Base-by-base conservation (phyloP, 1,139 yeast genomes). In the Meyerozyma elateridarum region DNA sequence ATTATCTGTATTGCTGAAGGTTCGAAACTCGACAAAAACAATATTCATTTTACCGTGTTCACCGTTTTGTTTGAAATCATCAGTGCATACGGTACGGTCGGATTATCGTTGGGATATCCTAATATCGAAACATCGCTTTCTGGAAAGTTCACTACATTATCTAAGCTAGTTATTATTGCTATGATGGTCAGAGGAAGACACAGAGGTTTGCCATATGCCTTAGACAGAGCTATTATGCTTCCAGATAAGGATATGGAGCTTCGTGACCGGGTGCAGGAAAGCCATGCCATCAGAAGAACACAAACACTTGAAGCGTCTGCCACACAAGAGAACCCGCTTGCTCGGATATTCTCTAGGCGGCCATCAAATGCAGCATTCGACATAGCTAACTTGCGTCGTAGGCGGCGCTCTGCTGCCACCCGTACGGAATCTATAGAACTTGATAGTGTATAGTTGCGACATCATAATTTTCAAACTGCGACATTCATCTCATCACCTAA, bases 41-140 rank as follows among this genome's bases (percentile, higher is more conserved):
- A 64, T 30, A 56, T 66, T 9, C 59, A 73, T 4, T 87, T 89
- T 49, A 66, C 76, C 7, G 74, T 85, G 12, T 91, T 89, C 56
- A 65, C 76, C 7, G 65, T 85, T 3, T 59, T 91, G 48, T 91
- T 91, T 58, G 99, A 91, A 53, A 78, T 88, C 38, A 84, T 87
- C 4, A 83, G 95, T 47, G 98, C 98, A 0, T 93, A 91, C 56
- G 96, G 96, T 54, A 89, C 96, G 0, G 97, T 89, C 29, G 98
- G 98, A 0, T 59, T 89, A 41, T 83, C 95, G 3, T 59, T 88
- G 37, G 98, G 98, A 0, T 88, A 77, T 44, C 84, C 94, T 0
- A 64, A 61, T 29, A 63, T 73, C 6, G 63, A 73, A 41, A 68
- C 87, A 4, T 85, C 96, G 2, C 73, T 91, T 31, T 70, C 83